These are phyloP conservation scores for Chlamydomonas schloesseri DNA, from an alignment of 139 green algal genomes.

Conservation along the genomic window DNA sequence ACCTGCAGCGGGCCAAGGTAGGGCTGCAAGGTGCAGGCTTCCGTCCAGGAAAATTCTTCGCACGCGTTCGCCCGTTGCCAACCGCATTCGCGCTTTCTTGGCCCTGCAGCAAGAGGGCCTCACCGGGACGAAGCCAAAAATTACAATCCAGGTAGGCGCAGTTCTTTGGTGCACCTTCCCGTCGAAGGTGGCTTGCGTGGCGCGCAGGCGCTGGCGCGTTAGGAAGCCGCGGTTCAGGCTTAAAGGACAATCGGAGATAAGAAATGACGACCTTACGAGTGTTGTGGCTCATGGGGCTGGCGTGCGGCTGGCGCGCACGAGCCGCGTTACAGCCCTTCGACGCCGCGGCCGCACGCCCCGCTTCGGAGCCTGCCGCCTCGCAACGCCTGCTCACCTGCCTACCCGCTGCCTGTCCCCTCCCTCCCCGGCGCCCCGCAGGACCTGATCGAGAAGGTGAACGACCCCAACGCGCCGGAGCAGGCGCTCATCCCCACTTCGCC, in stretches of 20 bases:
- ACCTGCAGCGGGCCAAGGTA: slow-evolving; percentile 69
- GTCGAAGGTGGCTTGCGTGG: no score
- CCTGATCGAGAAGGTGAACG: slow-evolving; percentile 47
- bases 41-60: no score
- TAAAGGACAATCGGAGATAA: no score
- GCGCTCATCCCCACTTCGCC: slow-evolving; percentile 79
- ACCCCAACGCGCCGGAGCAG: slow-evolving; percentile 56
- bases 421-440: neutral
- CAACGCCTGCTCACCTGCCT: neutral
- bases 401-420: no score
- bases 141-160: slow-evolving; percentile 79
- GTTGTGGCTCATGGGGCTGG: no score
- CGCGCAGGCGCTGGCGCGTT: neutral
- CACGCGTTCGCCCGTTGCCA: neutral
- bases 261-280: no score
- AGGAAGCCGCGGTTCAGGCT: no score
- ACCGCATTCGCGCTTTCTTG: neutral
- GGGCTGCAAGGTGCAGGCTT: no score
- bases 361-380: neutral
- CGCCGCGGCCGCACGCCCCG: no score
- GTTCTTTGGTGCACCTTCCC: no score
- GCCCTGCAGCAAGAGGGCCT: slow-evolving; percentile 63
- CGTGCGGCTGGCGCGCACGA: no score
- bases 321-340: no score
- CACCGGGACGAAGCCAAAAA: slow-evolving; percentile 64